Evolutionary conservation across 345 rosid genomes (phyloP).

Genomic region (Boechera stricta): DNA sequence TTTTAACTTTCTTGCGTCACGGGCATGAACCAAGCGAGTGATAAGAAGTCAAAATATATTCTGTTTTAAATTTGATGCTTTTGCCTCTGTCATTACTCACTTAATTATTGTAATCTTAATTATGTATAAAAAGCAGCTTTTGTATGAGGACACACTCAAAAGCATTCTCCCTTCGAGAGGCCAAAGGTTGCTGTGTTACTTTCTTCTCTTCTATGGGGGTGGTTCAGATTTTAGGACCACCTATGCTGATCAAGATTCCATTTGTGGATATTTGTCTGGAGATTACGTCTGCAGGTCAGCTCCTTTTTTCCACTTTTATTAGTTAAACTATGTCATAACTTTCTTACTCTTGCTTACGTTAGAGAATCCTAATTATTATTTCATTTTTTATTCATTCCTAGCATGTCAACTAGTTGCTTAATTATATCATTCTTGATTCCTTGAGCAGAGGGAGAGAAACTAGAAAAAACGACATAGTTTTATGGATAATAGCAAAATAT

Average conservation of each 20-base stretch:
- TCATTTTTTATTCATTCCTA: constrained; percentile 37
- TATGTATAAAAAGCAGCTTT: constrained; percentile 39
- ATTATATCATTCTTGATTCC: constrained; percentile 37
- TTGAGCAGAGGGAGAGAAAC: constrained; percentile 17
- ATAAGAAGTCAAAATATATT: constrained; percentile 45
- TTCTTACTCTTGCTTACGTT: constrained; percentile 44
- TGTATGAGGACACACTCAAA: constrained; percentile 39
- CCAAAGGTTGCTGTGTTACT: constrained; percentile 47
- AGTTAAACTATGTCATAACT: constrained; percentile 44
- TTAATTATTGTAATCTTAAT: constrained; percentile 42
- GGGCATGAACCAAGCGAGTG: constrained; percentile 43
- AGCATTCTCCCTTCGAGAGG: constrained; percentile 44
- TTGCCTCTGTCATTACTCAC: constrained; percentile 49
- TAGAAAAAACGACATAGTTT: constrained; percentile 13
- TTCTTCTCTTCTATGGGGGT: constrained; percentile 43
- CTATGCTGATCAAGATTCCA: constrained; percentile 40
- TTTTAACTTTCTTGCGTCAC: constrained; percentile 36
- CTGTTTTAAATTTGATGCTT: constrained; percentile 36
- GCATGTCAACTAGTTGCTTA: constrained; percentile 44
- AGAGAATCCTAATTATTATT: constrained; percentile 41
- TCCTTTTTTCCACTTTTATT: constrained; percentile 34
- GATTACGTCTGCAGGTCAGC: constrained; percentile 47
- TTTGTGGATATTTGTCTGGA: constrained; percentile 41
- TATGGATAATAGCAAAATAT: constrained; percentile 17
- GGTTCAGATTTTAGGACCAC: constrained; percentile 46